phyloP scores from a whole-genome alignment of 306 rosid species.

The Herpetospermum pedunculosum region DNA sequence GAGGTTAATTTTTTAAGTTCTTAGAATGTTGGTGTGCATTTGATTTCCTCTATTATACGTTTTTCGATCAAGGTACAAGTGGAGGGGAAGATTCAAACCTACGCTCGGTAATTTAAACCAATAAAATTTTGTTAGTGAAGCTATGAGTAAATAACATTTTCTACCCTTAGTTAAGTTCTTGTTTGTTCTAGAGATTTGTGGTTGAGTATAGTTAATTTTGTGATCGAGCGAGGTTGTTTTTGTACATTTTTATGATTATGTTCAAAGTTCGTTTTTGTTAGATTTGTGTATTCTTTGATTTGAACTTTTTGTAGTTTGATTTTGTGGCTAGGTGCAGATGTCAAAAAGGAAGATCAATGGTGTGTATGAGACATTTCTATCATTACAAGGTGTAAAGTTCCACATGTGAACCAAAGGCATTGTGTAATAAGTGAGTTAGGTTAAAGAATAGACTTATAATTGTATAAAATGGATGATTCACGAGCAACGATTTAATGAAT shows the following conservation, averaged over 20 bases:
- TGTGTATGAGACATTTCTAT: neutral
- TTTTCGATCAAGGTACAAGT: neutral
- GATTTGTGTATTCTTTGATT: neutral
- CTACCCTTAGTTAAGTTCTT: neutral
- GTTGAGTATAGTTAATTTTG: neutral
- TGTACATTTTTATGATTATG: neutral
- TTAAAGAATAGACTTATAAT: constrained; percentile 1
- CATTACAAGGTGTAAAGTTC: constrained; percentile 1
- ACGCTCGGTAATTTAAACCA: neutral
- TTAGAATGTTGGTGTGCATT: neutral
- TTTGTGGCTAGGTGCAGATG: neutral
- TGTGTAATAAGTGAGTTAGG: constrained; percentile 8
- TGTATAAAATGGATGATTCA: neutral
- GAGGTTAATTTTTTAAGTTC: neutral
- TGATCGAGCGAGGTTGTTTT: neutral
- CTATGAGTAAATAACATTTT: neutral
- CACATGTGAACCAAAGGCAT: neutral
- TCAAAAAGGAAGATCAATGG: neutral
- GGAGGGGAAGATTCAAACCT: neutral
- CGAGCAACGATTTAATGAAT: neutral
- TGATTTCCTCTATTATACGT: neutral
- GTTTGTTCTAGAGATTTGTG: neutral
- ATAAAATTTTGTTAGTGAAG: neutral
- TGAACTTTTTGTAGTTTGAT: neutral
- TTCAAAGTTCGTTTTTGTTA: neutral